Base-by-base conservation (phyloP, 176 grass and related monocot species). In the Oryza coarctata region DNA sequence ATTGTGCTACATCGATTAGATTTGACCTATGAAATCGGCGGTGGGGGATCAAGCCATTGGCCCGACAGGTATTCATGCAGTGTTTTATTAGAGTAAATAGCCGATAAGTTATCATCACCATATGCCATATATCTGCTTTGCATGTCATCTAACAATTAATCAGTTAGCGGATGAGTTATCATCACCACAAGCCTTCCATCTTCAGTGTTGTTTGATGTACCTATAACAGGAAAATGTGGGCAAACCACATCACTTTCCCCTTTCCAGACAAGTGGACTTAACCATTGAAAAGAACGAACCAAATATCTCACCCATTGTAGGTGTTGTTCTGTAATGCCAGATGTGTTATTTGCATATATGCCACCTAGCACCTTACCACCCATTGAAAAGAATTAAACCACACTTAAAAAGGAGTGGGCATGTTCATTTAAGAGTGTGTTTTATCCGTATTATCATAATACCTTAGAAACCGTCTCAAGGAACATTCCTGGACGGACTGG, bases 401-500 rank as follows among this genome's bases (percentile, higher is more conserved):
- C 17, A 47, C 40, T 26, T 66, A 52, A 14, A 14, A 25, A 73
- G 12, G 44, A 77, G 33, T 2, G 10, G 33, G 67, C 15, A 29
- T 55, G 67, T 55, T 35, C 38, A 44, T 29, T 50, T 58, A 44
- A 23, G 84, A 41, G 47, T 9, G 63, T 62, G 43, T 7, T 36
- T 74, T 12, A 43, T 17, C 39, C 36, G 31, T 32, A 45, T 71
- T n/a, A 75, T 28, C 64, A 79, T 9, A 9, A n/a, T 89, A 94
- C 92, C 92, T 95, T 98, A 35, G 88, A 86, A 83, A 93, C 90
- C 7, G 90, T 93, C 83, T 98, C 95, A 3, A 98, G 95, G 40
- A 98, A 98, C 95, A 93, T 98, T 83, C 92, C 95, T 68, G 95
- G 95, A 5, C 92, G 84, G 71, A 98, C 92, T 28, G 95, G 95